Conservation (phyloP, 192 early-diverging fungal species). For the Gamsiella multidivaricata region DNA sequence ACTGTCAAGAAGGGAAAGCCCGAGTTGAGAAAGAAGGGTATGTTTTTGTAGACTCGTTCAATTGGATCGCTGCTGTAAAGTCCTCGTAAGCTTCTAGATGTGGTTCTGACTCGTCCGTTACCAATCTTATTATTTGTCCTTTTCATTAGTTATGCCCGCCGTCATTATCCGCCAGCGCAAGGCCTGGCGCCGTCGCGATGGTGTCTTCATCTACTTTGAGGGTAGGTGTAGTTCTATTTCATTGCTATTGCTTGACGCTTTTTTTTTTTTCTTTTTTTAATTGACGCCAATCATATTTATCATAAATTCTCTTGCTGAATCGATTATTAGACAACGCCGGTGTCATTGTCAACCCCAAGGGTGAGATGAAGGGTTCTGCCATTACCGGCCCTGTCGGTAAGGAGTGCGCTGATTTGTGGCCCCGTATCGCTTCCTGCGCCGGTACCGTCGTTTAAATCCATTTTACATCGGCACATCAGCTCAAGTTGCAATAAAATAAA, state of each 20-base stretch:
- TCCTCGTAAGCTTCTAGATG: no score
- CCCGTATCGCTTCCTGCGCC: conserved; percentile 76
- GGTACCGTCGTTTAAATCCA: conserved; percentile 78
- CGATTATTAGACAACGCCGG: conserved; percentile 95
- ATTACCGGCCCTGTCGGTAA: conserved; percentile 99
- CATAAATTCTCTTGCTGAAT: conserved; percentile 79
- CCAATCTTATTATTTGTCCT: no score
- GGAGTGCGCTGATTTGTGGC: conserved; percentile 99
- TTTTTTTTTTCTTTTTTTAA: not conserved
- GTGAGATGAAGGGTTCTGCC: conserved; percentile 99
- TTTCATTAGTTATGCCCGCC: conserved; percentile 89
- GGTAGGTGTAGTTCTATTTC: conserved; percentile 49
- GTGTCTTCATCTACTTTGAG: conserved; percentile 99
- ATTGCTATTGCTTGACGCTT: not conserved
- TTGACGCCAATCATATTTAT: no score
- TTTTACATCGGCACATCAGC: conserved; percentile 34
- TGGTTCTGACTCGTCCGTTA: no score
- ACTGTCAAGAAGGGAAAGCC: conserved; percentile 99
- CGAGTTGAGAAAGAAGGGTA: conserved; percentile 99
- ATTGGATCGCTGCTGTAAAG: no score
- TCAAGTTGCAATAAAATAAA: conserved; percentile 53
- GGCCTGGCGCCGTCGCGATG: conserved; percentile 98
- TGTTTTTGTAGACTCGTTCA: conserved; percentile 12
- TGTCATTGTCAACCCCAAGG: conserved; percentile 99
- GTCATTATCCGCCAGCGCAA: conserved; percentile 99